Evolutionary conservation across 331 rosid species (phyloP), one percentile per base, ranked within the genome.

Genomic region (Prunus yedoensis): DNA sequence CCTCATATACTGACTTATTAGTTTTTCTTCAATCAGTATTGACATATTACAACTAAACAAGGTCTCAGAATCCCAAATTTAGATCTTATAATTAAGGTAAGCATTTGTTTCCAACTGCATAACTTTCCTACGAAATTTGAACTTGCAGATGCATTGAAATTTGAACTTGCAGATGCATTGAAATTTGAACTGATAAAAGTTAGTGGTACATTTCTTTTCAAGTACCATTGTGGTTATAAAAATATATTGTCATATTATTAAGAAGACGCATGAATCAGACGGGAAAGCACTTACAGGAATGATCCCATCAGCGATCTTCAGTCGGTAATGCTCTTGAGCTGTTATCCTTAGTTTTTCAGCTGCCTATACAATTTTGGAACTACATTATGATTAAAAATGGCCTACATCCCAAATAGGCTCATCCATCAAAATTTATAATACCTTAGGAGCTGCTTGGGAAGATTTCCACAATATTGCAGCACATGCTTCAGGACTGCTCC

Each of bases 391-490:
- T 84, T 7, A 43, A 30, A 56, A 80, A 47, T 18, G 32, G 50
- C 10, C 63, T 25, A 16, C 17, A 53, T 5, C 50, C 38, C 70
- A 20, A 57, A 78, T 38, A 72, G 66, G 47, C 32, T 25, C 38
- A 60, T 30, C 41, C 70, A 56, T 71, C 57, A 45, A 78, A 30
- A 28, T n/a, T 52, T 52, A 21, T 23, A 72, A 35, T 75, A 89
- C 91, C 87, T 89, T 85, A 2, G 91, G 88, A 79, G 91, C 74
- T 11, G 85, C 85, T 87, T 87, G 70, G 65, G 93, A 85, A 79
- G 87, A 83, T 80, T 87, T 89, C 91, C 94, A 89, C 83, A 89
- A 73, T 73, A 89, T 87, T 73, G 94, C 91, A 78, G 91, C 87
- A 76, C 91, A 85, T 30, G 86, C 91, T 85, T 87, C 86, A 52